These are phyloP conservation scores for Catunica adiposa DNA, from an alignment of 2,329 filamentous ascomycete species.

Conservation along the genomic window DNA sequence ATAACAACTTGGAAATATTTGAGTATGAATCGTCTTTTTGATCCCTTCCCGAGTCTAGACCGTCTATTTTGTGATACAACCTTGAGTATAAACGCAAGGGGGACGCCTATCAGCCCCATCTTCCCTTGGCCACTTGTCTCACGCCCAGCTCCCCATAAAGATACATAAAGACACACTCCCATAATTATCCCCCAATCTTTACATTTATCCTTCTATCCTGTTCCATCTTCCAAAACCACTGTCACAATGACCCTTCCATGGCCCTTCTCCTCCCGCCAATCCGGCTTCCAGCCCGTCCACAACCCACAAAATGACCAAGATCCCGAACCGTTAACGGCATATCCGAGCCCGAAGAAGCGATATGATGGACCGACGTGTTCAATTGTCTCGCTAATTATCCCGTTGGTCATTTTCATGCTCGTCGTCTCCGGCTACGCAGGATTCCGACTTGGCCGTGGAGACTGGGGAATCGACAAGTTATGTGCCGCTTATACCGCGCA, in stretches of 20 bases:
- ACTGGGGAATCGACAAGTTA: constrained; percentile 15
- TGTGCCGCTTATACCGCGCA: constrained; percentile 22
- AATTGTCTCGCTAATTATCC: constrained; percentile 9
- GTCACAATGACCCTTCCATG: background rate
- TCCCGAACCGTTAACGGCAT: constrained; percentile 8
- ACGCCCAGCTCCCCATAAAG: background rate
- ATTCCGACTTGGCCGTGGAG: constrained; percentile 14
- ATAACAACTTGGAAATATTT: no score
- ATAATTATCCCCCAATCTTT: background rate
- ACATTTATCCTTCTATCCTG: background rate
- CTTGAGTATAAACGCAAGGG: background rate
- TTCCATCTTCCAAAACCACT: background rate
- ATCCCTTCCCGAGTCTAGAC: no score
- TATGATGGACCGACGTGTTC: constrained; percentile 5
- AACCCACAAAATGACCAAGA: constrained; percentile 4
- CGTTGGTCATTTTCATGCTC: constrained; percentile 13
- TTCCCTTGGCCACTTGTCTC: background rate
- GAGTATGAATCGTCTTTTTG: no score
- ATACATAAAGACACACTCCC: background rate
- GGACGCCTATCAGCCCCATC: background rate
- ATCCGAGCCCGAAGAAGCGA: background rate
- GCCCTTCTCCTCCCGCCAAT: background rate
- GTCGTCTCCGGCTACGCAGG: constrained; percentile 16
- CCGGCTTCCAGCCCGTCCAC: constrained; percentile 13
- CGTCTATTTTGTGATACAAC: no score